Evolutionary conservation across 352 stramenopile species (phyloP).

Genomic region (Pythium oligandrum): DNA sequence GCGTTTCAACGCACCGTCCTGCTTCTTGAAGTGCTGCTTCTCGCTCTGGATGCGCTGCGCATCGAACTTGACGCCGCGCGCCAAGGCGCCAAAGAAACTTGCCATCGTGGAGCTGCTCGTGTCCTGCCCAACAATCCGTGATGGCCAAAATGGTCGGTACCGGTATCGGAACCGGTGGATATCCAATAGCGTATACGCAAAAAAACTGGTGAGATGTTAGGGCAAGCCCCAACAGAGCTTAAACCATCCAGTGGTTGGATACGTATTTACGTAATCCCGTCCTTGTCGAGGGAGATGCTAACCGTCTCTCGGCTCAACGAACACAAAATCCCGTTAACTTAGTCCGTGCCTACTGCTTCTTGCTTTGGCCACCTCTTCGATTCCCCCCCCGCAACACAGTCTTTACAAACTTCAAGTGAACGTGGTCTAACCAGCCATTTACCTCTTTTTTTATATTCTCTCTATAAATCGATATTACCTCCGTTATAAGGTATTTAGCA

Average conservation of each 20-base stretch:
- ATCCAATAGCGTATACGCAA: conserved; percentile 12
- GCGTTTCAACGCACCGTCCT: conserved; percentile 15
- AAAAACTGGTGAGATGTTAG: conserved; percentile 77
- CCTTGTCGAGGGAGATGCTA: conserved; percentile 94
- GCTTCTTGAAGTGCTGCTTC: conserved; percentile 57
- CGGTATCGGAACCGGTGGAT: not conserved
- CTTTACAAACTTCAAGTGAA: conserved; percentile 3
- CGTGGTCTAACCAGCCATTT: not conserved
- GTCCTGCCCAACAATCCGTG: not conserved
- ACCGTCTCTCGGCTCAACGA: conserved; percentile 93
- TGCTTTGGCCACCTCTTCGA: conserved; percentile 29
- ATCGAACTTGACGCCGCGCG: conserved; percentile 67
- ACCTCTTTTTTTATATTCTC: too few relatives aligned
- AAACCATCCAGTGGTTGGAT: conserved; percentile 82
- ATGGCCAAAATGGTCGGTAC: not conserved
- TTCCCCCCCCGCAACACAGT: conserved; percentile 1
- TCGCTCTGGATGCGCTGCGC: conserved; percentile 48
- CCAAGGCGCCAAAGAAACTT: conserved; percentile 70
- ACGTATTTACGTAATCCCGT: conserved; percentile 85
- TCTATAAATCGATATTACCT: conserved; percentile 7
- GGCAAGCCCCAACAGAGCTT: conserved; percentile 57
- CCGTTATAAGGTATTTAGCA: conserved; percentile 21
- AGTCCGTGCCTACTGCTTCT: conserved; percentile 16
- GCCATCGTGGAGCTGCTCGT: conserved; percentile 29
- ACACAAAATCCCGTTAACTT: conserved; percentile 32